Percentiles rank a stretch among this genome's conserved stretches.
These are phyloP conservation scores for Penicillium occitanis DNA, from an alignment of 2,329 filamentous ascomycete species.

Conservation along the genomic window DNA sequence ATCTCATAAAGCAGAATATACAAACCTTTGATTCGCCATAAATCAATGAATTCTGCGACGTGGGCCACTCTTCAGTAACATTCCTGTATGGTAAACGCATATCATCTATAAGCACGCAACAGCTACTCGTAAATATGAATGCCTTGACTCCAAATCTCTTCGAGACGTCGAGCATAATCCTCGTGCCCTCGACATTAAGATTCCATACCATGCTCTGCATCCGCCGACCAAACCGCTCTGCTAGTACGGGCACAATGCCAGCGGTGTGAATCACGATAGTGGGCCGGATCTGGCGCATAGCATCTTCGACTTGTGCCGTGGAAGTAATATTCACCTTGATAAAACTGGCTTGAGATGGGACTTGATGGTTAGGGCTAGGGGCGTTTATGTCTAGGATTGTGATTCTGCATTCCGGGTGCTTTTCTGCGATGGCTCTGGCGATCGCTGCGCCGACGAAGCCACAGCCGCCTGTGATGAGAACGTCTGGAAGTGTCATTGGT, in stretches of 20 bases:
- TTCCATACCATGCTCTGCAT: slow-evolving; percentile 45
- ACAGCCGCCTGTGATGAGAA: slow-evolving; percentile 41
- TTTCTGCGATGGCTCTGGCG: slow-evolving; percentile 38
- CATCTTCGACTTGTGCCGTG: slow-evolving; percentile 28
- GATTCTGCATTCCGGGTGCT: slow-evolving; percentile 38
- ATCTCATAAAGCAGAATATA: not conserved
- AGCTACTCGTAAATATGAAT: slow-evolving; percentile 59
- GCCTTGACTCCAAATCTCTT: slow-evolving; percentile 46
- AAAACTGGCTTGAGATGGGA: slow-evolving; percentile 30
- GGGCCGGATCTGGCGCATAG: slow-evolving; percentile 45
- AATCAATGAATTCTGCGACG: slow-evolving; percentile 39
- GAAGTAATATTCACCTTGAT: slow-evolving; percentile 38
- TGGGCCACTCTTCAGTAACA: slow-evolving; percentile 44
- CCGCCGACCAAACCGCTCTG: slow-evolving; percentile 38
- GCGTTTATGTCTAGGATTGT: slow-evolving; percentile 39
- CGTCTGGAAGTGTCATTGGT: slow-evolving; percentile 20
- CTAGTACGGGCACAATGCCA: slow-evolving; percentile 44
- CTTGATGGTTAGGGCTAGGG: slow-evolving; percentile 30
- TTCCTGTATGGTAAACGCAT: slow-evolving; percentile 37
- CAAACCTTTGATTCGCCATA: slow-evolving; percentile 48
- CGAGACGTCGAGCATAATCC: slow-evolving; percentile 52
- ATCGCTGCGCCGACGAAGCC: slow-evolving; percentile 44
- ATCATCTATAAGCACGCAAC: slow-evolving; percentile 57
- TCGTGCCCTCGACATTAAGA: slow-evolving; percentile 57
- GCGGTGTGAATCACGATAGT: slow-evolving; percentile 57